phyloP scores from a whole-genome alignment of 106 monocot species.

The Vanilla planifolia region DNA sequence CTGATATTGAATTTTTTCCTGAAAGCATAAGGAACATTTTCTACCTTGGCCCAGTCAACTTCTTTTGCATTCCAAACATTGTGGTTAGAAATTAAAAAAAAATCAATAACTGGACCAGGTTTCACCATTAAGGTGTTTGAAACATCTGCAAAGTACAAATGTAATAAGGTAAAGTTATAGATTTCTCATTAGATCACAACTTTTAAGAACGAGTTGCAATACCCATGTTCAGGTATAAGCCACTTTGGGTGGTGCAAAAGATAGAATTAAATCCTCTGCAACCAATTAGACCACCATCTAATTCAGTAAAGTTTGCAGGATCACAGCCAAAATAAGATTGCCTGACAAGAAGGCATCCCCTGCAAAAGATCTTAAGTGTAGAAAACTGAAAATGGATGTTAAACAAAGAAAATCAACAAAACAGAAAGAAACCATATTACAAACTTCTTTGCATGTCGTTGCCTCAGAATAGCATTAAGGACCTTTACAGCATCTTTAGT shows the following conservation, averaged over 20 bases:
- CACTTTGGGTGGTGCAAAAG: constrained; percentile 48
- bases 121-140: constrained; percentile 68
- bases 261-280: constrained; percentile 68
- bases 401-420: not conserved
- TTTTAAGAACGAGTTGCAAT: constrained; percentile 7
- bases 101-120: constrained; percentile 70
- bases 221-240: constrained; percentile 83
- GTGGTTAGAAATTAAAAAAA: constrained; percentile 65
- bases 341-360: constrained; percentile 68
- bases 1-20: not conserved
- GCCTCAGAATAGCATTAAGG: constrained; percentile 65
- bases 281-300: constrained; percentile 72
- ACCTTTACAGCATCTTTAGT: constrained; percentile 60
- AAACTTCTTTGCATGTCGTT: constrained; percentile 70
- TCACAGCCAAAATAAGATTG: constrained; percentile 70
- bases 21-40: too few relatives aligned
- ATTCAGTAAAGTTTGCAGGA: constrained; percentile 29
- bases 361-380: constrained; percentile 14
- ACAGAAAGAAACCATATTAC: constrained; percentile 4
- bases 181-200: not conserved
- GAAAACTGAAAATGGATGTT: not conserved
- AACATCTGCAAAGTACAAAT: constrained; percentile 46
- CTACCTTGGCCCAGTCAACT: constrained; percentile 74
- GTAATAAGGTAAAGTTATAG: not conserved
- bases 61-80: constrained; percentile 38